These are phyloP conservation scores for Saccharomycopsis babjevae DNA, from an alignment of 805 yeast species.

Conservation along the genomic window DNA sequence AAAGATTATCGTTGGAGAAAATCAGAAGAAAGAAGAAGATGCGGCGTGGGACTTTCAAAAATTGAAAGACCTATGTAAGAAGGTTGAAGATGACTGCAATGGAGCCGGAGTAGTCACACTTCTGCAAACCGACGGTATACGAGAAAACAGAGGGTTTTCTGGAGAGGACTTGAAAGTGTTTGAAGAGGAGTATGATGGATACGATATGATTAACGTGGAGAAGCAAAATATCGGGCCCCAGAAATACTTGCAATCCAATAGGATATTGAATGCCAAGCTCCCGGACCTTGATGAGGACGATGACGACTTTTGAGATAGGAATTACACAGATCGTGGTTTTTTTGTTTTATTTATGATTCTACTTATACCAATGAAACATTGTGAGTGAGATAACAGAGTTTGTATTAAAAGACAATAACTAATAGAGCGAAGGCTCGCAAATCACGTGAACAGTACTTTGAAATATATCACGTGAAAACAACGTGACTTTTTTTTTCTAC, in stretches of 20 bases:
- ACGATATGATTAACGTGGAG: not conserved
- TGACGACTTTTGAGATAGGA: conserved; percentile 2
- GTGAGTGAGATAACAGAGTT: too few relatives aligned
- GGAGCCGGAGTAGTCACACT: not conserved
- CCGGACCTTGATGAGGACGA: conserved; percentile 12
- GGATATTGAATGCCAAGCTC: conserved; percentile 6
- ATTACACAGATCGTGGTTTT: too few relatives aligned
- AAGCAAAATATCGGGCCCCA: not conserved
- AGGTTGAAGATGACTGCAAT: not conserved
- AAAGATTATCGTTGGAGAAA: not conserved
- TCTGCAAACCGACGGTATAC: not conserved
- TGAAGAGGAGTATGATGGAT: not conserved
- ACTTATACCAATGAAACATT: too few relatives aligned
- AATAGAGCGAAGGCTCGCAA: too few relatives aligned
- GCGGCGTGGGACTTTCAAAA: not conserved
- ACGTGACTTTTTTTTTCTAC: not conserved
- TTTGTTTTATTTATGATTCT: too few relatives aligned
- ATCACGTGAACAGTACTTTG: too few relatives aligned
- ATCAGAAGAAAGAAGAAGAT: not conserved
- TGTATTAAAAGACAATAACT: too few relatives aligned
- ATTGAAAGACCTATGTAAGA: not conserved
- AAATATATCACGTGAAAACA: not conserved
- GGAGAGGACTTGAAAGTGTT: not conserved
- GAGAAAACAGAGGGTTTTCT: not conserved
- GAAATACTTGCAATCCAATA: conserved; percentile 9